Evolutionary conservation across 768 basidiomycete species (phyloP), one percentile per base, ranked within the genome.

Genomic region (Termitomyces sp.): DNA sequence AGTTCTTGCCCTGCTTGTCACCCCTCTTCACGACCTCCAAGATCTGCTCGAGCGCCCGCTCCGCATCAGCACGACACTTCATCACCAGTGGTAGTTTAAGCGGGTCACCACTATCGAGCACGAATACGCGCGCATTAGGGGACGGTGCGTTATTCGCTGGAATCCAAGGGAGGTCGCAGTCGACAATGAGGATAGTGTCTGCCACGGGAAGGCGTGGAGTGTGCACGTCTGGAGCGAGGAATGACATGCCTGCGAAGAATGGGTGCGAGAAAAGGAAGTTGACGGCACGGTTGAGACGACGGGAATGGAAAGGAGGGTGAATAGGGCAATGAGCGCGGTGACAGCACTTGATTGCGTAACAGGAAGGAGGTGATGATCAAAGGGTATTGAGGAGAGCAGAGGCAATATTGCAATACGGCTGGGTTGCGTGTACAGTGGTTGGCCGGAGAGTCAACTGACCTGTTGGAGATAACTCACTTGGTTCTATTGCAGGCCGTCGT

Each of bases 91-190:
- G n/a, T n/a, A n/a, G n/a, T 67, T 79, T 83, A 6, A 90, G 71
- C 1, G 85, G 84, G 56, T 89, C 84, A 0, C 76, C 84, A 19
- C 76, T 70, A 61, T 87, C 85, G 15, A 88, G 62, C 17, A 87
- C 69, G 60, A 85, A 87, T 1, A 88, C 74, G 28, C 74, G 69
- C 0, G 84, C 78, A 3, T 68, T 65, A 0, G 67, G 57, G 3
- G 38, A 62, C 0, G 85, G 83, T 3, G 65, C 70, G 34, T 77
- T 75, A 51, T 77, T 72, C 44, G 64, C 70, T 1, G 81, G 76
- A 26, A 85, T 80, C 83, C 86, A 89, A 0, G 87, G 83, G 0
- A 87, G 69, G 57, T 85, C 84, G 8, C 73, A 74, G 54, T 89
- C 87, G n/a, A 90, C 56, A 17, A 87, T 69, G 10, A 90, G 67